phyloP scores from a whole-genome alignment of 108 stramenopile species.

The Cyclotella cryptica region DNA sequence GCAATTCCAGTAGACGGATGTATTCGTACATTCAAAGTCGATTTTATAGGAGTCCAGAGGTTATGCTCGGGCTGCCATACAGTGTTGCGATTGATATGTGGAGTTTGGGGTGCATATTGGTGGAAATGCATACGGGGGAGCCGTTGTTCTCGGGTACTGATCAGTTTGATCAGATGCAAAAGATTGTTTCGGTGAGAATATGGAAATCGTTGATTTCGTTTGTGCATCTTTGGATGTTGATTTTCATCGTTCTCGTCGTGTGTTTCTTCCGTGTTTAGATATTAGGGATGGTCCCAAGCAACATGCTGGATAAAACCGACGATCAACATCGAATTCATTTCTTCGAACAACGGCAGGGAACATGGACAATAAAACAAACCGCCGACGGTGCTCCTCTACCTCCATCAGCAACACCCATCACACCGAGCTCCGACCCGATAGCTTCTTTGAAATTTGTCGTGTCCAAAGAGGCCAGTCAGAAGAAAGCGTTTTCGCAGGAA shows the following conservation, averaged over 20 bases:
- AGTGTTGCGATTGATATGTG: slow-evolving; percentile 98
- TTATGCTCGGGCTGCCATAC: slow-evolving; percentile 97
- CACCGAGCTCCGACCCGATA: slow-evolving; percentile 73
- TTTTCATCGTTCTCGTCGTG: slow-evolving; percentile 4
- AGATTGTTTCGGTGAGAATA: slow-evolving; percentile 92
- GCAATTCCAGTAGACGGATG: slow-evolving; percentile 89
- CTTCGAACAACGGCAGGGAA: slow-evolving; percentile 65
- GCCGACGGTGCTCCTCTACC: slow-evolving; percentile 41
- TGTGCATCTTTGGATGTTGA: background rate
- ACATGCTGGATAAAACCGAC: slow-evolving; percentile 77
- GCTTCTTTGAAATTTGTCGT: slow-evolving; percentile 80
- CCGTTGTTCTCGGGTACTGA: slow-evolving; percentile 97
- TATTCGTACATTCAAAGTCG: slow-evolving; percentile 99
- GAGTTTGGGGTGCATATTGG: slow-evolving; percentile 98
- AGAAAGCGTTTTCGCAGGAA: slow-evolving; percentile 68
- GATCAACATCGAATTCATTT: slow-evolving; percentile 80
- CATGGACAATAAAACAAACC: slow-evolving; percentile 63
- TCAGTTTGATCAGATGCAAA: slow-evolving; percentile 97
- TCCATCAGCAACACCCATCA: slow-evolving; percentile 42
- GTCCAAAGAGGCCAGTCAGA: slow-evolving; percentile 66
- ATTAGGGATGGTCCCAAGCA: slow-evolving; percentile 90
- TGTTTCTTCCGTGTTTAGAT: slow-evolving; percentile 42
- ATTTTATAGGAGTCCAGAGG: slow-evolving; percentile 98
- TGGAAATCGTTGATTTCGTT: too few relatives aligned
- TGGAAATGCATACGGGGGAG: slow-evolving; percentile 98